Conservation (phyloP, 129 eudicot species). For the Mikania micrantha region DNA sequence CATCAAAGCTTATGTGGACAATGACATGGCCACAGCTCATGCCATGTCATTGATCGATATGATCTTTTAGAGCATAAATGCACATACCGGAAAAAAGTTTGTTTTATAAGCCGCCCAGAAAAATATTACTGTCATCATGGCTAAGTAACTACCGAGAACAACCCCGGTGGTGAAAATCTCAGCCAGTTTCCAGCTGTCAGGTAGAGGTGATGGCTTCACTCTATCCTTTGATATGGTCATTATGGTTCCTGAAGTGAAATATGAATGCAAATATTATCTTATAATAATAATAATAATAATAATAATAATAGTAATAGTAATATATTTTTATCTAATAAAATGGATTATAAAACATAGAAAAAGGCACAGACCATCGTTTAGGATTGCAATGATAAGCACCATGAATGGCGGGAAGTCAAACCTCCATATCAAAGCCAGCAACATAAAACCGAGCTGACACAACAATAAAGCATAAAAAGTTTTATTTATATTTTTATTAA, state of each 20-base stretch:
- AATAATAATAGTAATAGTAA: neutral
- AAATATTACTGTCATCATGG: constrained; percentile 95
- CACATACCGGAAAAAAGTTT: constrained; percentile 72
- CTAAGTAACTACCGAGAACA: constrained; percentile 81
- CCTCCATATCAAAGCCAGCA: constrained; percentile 86
- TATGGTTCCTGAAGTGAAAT: constrained; percentile 68
- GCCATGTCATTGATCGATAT: neutral
- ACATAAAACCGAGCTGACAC: constrained; percentile 91
- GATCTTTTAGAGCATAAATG: neutral
- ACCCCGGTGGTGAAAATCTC: constrained; percentile 89
- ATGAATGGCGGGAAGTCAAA: constrained; percentile 99
- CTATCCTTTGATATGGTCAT: constrained; percentile 98
- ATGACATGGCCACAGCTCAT: neutral
- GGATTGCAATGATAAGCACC: constrained; percentile 99
- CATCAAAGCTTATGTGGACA: neutral
- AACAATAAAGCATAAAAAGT: neutral
- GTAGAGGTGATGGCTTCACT: constrained; percentile 92
- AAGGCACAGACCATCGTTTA: constrained; percentile 75
- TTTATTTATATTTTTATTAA: neutral
- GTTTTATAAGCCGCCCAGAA: constrained; percentile 98
- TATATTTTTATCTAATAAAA: neutral
- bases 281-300: neutral
- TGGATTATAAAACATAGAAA: neutral
- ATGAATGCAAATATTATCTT: neutral
- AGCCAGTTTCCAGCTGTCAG: constrained; percentile 96